Conservation (phyloP, 805 yeast species). For the Pichia paraexigua region DNA sequence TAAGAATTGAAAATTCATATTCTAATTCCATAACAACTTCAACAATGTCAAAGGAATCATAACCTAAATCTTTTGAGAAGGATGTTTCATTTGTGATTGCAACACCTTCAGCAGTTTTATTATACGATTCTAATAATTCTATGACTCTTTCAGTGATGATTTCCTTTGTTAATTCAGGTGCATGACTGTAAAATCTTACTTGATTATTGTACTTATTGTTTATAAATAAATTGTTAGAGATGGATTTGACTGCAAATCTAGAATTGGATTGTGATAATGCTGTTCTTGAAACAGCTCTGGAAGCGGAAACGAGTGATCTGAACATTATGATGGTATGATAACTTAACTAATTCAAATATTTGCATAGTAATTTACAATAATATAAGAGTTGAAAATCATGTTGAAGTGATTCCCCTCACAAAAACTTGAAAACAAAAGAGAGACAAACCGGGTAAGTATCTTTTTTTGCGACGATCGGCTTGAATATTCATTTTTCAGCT, state of each 20-base stretch:
- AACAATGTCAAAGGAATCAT: conserved; percentile 65
- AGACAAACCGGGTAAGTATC: neutral
- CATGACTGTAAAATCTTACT: conserved; percentile 42
- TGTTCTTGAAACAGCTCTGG: conserved; percentile 5
- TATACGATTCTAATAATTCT: conserved; percentile 59
- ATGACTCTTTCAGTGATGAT: conserved; percentile 52
- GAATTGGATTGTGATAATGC: neutral
- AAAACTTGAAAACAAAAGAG: neutral
- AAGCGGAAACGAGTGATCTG: conserved; percentile 6
- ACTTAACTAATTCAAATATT: too few relatives aligned
- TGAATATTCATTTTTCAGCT: neutral
- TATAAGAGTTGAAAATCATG: neutral
- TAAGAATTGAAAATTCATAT: conserved; percentile 68
- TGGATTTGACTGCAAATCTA: neutral
- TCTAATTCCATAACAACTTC: conserved; percentile 70
- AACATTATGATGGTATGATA: conserved; percentile 5
- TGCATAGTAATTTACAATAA: too few relatives aligned
- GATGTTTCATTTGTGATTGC: conserved; percentile 36
- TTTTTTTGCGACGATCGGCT: neutral
- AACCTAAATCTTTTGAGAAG: conserved; percentile 57
- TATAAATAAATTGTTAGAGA: neutral
- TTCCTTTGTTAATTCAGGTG: conserved; percentile 57
- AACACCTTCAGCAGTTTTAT: conserved; percentile 37
- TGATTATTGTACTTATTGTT: conserved; percentile 3
- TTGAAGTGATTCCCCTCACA: neutral